phyloP scores from a whole-genome alignment of 108 stramenopile species.

The Aurantiochytrium sp. region DNA sequence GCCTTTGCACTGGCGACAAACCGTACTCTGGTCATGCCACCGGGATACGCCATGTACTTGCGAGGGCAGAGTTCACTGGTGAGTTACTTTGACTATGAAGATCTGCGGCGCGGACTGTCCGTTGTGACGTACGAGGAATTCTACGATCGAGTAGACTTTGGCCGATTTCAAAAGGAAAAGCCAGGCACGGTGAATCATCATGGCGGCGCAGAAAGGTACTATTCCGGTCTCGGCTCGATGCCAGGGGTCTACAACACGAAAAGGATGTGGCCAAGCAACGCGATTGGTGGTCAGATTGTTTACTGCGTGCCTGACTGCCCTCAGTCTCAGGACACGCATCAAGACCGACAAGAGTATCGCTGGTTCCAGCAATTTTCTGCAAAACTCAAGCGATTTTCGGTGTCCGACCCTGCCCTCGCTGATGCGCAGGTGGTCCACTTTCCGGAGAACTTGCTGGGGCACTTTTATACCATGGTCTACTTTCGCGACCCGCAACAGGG shows the following conservation, averaged over 20 bases:
- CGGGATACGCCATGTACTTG: not conserved
- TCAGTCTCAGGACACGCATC: not conserved
- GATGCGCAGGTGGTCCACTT: not conserved
- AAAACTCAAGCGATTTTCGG: not conserved
- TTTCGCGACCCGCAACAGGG: constrained; percentile 16
- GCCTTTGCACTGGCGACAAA: not conserved
- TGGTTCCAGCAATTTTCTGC: not conserved
- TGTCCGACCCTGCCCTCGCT: not conserved
- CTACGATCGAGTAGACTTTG: not conserved
- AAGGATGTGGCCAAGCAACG: not conserved
- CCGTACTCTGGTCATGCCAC: not conserved
- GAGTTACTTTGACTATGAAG: constrained; percentile 16
- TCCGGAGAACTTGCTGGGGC: not conserved
- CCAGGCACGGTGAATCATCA: not conserved
- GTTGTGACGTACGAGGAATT: not conserved
- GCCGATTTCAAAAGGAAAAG: not conserved
- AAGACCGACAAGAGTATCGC: not conserved
- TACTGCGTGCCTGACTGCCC: constrained; percentile 5
- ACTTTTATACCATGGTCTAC: constrained; percentile 13
- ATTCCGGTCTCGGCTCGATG: not conserved
- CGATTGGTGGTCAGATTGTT: constrained; percentile 5
- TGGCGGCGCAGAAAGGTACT: not conserved
- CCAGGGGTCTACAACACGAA: not conserved
- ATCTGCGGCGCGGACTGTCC: not conserved
- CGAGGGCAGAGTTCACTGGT: not conserved